A percentile compares a stretch with the other conserved stretches of the same genome.
Conservation (phyloP, 208 protist species). For the Vickermania spadyakhi region DNA sequence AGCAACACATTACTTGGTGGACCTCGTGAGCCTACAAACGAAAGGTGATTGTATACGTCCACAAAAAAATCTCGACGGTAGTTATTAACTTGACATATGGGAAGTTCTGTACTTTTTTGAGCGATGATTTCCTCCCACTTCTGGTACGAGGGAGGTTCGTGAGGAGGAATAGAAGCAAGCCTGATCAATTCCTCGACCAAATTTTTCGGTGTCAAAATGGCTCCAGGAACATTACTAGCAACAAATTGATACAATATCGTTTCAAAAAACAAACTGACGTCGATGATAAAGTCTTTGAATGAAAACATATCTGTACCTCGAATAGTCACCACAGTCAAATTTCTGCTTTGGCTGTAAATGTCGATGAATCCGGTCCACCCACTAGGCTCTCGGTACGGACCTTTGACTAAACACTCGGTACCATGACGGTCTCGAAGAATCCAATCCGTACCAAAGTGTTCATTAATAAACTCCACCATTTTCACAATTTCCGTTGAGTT, state of each 20-base stretch:
- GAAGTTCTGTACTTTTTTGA: constrained; percentile 31
- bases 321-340: constrained; percentile 53
- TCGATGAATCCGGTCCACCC: constrained; percentile 63
- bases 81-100: constrained; percentile 64
- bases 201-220: constrained; percentile 42
- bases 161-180: constrained; percentile 31
- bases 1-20: constrained; percentile 30
- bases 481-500: constrained; percentile 35
- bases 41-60: constrained; percentile 66
- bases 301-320: constrained; percentile 70
- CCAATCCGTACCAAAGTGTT: constrained; percentile 56
- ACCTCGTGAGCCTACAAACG: constrained; percentile 24
- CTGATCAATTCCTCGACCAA: constrained; percentile 47
- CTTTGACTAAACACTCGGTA: constrained; percentile 18
- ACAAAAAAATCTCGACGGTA: constrained; percentile 67
- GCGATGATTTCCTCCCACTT: constrained; percentile 21
- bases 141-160: constrained; percentile 5
- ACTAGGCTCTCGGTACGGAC: constrained; percentile 42
- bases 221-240: constrained; percentile 44
- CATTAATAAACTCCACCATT: constrained; percentile 61
- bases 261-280: constrained; percentile 77
- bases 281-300: constrained; percentile 61
- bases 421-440: constrained; percentile 41
- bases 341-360: constrained; percentile 46
- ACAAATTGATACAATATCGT: constrained; percentile 62